Percentiles rank a stretch among this genome's conserved stretches.
These are phyloP conservation scores for Escovopsis weberi DNA, from an alignment of 2,329 filamentous ascomycete genomes.

Conservation along the genomic window DNA sequence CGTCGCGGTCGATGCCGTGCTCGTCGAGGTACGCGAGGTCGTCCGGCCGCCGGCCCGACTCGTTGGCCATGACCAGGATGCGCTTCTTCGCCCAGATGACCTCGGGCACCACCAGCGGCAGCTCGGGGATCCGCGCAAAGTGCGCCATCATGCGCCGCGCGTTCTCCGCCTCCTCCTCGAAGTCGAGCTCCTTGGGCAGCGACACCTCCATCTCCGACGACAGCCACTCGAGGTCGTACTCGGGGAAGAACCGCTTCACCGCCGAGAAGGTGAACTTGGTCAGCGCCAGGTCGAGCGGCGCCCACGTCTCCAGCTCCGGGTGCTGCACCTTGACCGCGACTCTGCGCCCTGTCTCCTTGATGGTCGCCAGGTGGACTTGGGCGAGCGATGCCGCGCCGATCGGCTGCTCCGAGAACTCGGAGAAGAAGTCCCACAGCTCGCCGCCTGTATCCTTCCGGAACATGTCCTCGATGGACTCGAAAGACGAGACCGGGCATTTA, in stretches of 20 bases:
- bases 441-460: conserved; percentile 70
- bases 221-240: conserved; percentile 95
- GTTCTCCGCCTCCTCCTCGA: conserved; percentile 72
- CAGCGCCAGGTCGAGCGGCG: conserved; percentile 70
- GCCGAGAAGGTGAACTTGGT: conserved; percentile 83
- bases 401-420: conserved; percentile 63
- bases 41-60: conserved; percentile 74
- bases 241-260: conserved; percentile 85
- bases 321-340: conserved; percentile 98
- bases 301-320: conserved; percentile 78
- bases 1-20: conserved; percentile 81
- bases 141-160: conserved; percentile 66
- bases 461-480: conserved; percentile 76
- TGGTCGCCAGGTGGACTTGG: conserved; percentile 78
- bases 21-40: conserved; percentile 76
- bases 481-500: conserved; percentile 83
- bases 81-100: conserved; percentile 81
- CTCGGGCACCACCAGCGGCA: conserved; percentile 78
- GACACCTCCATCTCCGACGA: conserved; percentile 86
- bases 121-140: conserved; percentile 57
- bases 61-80: conserved; percentile 89
- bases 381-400: conserved; percentile 90
- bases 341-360: conserved; percentile 67
- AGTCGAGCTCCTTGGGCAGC: conserved; percentile 83
- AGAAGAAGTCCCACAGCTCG: conserved; percentile 69